Base-by-base conservation (phyloP, 106 monocot species). In the Allium fistulosum region DNA sequence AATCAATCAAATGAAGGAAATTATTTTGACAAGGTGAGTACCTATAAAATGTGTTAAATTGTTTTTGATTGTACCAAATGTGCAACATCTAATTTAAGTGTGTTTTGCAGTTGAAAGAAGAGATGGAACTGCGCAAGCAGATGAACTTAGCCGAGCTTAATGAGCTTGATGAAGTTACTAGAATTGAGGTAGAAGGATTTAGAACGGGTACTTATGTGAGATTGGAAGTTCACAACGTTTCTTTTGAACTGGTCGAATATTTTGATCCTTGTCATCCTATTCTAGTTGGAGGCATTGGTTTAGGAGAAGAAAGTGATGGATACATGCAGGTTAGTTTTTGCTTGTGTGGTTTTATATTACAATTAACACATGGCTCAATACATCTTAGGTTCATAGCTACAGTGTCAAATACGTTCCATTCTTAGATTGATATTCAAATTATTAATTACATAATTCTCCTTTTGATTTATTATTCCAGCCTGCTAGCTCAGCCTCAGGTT, bases 211-310 rank as follows among this genome's bases (percentile, higher is more conserved):
- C 85, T 61, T 99, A 99, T 62, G 27, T 99, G 69, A 82, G 99
- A 67, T 76, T 99, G 71, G 99, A 99, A 59, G 62, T 99, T 60
- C 99, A 87, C 78, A 82, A 79, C 77, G 93, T 99, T 78, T 92
- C 99, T n/a, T 87, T 66, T 81, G 92, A 99, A 78, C 77, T 99
- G 82, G 87, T 99, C 58, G 99, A 99, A 63, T 73, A 99, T 87
- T 99, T 99, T 80, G 87, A 99, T 79, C 99, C 99, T 3, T 59
- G 63, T 17, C 92, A 85, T 66, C 99, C 99, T 62, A 72, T 99
- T 65, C 56, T 99, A n/a, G 82, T 99, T 71, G 99, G 99, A 49
- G 99, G 99, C 57, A 77, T 93, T 75, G 80, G 85, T 50, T 75
- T 89, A 48, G 92, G 90, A 2, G 99, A 99, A 61, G 99, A 93